Conservation (phyloP, 139 green algal genomes). For the Mesostigma viride region DNA sequence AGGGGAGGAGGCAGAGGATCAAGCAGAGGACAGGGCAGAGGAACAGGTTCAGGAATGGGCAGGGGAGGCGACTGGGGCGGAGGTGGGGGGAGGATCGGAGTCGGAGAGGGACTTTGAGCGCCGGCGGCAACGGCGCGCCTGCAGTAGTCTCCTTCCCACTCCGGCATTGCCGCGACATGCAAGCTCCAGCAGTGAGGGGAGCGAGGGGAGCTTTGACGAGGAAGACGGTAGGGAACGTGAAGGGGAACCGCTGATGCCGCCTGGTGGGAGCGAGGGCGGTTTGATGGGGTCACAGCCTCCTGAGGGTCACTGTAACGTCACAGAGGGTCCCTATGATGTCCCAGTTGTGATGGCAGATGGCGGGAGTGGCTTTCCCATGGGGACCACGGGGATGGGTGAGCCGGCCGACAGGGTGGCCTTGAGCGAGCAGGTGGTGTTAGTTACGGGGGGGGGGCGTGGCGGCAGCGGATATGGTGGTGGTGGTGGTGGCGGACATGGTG, state of each 20-base stretch:
- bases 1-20: conserved; percentile 6
- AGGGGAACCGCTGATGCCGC: too few species aligned
- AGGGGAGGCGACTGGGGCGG: background rate
- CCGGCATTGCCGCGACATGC: background rate
- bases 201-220: too few species aligned
- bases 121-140: background rate
- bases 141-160: background rate
- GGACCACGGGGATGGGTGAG: too few species aligned
- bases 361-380: too few species aligned
- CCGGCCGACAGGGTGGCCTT: too few species aligned
- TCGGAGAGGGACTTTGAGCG: background rate
- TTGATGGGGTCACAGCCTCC: background rate
- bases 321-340: too few species aligned
- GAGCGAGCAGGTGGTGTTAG: too few species aligned
- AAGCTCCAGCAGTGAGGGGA: background rate
- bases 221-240: too few species aligned
- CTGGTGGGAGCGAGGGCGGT: background rate
- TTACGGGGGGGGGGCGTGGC: too few species aligned
- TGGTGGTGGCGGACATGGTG: too few species aligned
- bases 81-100: background rate
- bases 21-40: background rate
- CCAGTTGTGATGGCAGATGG: too few species aligned
- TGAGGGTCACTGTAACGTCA: background rate
- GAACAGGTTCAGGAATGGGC: conserved; percentile 1
- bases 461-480: too few species aligned